Evolutionary conservation across 2,329 filamentous ascomycete genomes (phyloP), one percentile per base, ranked within the genome.

Genomic region (Fusarium tricinctum): DNA sequence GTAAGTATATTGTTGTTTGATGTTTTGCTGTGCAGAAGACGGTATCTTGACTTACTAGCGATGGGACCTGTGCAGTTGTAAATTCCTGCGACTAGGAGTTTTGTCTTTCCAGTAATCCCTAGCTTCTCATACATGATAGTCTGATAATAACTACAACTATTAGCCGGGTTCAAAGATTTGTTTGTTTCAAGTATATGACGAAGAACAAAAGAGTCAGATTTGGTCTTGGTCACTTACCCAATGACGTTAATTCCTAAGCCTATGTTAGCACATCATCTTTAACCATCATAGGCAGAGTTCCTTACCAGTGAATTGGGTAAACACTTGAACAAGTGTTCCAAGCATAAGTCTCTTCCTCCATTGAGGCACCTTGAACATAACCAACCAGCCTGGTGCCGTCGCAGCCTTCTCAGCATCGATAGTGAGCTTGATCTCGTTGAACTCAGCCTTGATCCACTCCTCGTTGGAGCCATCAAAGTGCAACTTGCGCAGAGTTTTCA

Each of bases 21-120:
- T 10, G 23, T 10, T 26, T 10, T 26, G 26, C 3, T 26, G 26
- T 9, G 8, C 8, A 8, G 26, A 8, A 15, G 6, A 26, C 12
- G 10, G 13, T 26, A 10, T 19, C 20, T 15, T 13, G 13, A 57
- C 71, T 52, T 71, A 77, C 76, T 85, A 54, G 81, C 82, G 46
- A 87, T 68, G 2, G 85, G 86, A 1, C 88, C 87, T 42, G 88
- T 80, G 57, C 85, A 83, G 71, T 88, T 89, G 78, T 89, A 89
- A 63, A 89, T 85, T 13, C 86, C 86, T 0, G 85, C 83, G 1
- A 89, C 84, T 1, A 89, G 81, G 4, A 88, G 80, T 23, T 81
- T 83, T 22, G 80, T 81, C 33, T 81, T 79, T 5, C 85, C 87
- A 0, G 78, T 82, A 26, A 90, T 85, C 4, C 71, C 71, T 3